These are phyloP conservation scores for Casuarina glauca DNA, from an alignment of 306 rosid genomes.

Conservation along the genomic window DNA sequence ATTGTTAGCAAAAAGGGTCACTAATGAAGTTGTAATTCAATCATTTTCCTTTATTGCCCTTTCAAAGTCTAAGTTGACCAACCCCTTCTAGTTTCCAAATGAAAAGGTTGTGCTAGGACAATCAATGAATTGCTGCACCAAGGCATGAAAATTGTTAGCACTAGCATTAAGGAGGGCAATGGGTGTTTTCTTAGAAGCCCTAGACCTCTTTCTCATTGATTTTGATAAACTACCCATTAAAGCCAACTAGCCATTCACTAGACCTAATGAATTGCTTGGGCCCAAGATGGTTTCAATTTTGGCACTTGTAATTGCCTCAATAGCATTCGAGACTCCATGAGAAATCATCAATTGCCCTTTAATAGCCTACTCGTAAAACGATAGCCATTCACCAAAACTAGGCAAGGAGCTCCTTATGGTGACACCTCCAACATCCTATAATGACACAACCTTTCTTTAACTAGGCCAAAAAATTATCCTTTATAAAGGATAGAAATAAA, in stretches of 20 bases:
- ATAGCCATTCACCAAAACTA: slow-evolving; percentile 42
- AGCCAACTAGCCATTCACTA: neutral
- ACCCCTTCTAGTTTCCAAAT: slow-evolving; percentile 55
- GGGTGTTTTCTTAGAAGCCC: slow-evolving; percentile 68
- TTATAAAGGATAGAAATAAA: too few relatives aligned
- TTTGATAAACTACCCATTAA: slow-evolving; percentile 42
- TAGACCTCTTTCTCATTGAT: slow-evolving; percentile 52
- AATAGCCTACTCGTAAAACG: slow-evolving; percentile 40
- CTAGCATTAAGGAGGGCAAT: slow-evolving; percentile 69
- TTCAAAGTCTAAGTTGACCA: slow-evolving; percentile 66
- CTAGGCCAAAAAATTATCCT: too few relatives aligned
- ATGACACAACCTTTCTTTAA: too few relatives aligned
- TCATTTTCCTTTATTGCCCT: slow-evolving; percentile 37
- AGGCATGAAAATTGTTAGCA: slow-evolving; percentile 63
- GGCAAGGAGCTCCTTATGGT: neutral
- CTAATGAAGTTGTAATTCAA: neutral
- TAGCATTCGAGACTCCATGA: slow-evolving; percentile 21
- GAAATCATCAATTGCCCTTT: slow-evolving; percentile 1
- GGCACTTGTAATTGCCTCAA: slow-evolving; percentile 19
- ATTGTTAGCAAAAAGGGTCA: slow-evolving; percentile 13
- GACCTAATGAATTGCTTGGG: too few relatives aligned
- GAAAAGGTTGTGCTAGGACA: slow-evolving; percentile 46
- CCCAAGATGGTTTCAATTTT: neutral
- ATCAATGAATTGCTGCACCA: slow-evolving; percentile 83
- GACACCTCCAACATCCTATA: too few relatives aligned